Percentiles rank a stretch among this genome's conserved stretches.
These are phyloP conservation scores for Cercophora sp. DNA, from an alignment of 495 filamentous ascomycete genomes.

Conservation along the genomic window DNA sequence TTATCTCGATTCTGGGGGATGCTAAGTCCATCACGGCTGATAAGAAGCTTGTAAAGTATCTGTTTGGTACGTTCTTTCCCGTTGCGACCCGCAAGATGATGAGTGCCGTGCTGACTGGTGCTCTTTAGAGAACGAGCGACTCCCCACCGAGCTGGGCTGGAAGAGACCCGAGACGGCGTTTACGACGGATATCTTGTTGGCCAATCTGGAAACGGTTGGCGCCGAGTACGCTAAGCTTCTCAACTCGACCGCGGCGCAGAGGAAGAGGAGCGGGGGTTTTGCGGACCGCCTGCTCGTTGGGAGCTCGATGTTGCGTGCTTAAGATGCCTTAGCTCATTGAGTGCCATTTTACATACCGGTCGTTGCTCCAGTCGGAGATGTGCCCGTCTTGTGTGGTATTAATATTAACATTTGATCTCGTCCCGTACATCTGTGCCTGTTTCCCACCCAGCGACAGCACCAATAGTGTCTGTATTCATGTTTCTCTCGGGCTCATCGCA, in stretches of 20 bases:
- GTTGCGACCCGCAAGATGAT: slow-evolving; percentile 36
- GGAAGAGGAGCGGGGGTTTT: slow-evolving; percentile 8
- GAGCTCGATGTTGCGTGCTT: not conserved
- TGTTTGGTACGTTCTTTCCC: slow-evolving; percentile 27
- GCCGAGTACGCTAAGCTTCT: slow-evolving; percentile 5
- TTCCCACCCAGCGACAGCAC: not conserved
- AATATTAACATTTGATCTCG: too few relatives aligned
- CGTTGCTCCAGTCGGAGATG: too few relatives aligned
- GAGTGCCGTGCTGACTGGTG: slow-evolving; percentile 34
- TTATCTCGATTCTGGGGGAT: slow-evolving; percentile 43
- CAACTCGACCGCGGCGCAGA: not conserved
- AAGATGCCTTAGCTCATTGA: not conserved
- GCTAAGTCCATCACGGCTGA: slow-evolving; percentile 31
- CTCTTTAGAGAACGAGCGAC: slow-evolving; percentile 28
- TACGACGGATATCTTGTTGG: slow-evolving; percentile 8
- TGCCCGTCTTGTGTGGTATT: too few relatives aligned
- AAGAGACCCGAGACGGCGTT: not conserved
- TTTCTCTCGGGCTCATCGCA: not conserved
- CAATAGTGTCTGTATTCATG: not conserved
- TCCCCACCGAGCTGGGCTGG: slow-evolving; percentile 45
- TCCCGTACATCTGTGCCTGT: not conserved
- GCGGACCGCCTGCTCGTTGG: slow-evolving; percentile 5
- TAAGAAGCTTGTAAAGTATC: slow-evolving; percentile 37
- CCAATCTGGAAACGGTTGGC: slow-evolving; percentile 3
- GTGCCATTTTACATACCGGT: too few relatives aligned